These are phyloP conservation scores for Alectoria sarmentosa DNA, from an alignment of 495 filamentous ascomycete genomes.

Conservation along the genomic window DNA sequence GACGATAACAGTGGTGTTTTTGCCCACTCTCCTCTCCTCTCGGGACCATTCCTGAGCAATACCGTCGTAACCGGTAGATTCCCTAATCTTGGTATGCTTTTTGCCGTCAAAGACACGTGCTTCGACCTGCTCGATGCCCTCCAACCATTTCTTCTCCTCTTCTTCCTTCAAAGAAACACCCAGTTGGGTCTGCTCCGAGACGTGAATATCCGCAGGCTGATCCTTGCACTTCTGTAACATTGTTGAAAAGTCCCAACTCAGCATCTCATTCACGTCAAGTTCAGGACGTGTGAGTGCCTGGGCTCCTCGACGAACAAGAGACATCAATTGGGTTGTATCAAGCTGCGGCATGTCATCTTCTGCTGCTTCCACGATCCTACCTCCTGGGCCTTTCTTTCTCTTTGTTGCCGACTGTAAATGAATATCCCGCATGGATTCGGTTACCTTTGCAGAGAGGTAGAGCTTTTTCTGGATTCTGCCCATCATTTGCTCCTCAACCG, in stretches of 20 bases:
- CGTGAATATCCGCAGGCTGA: constrained; percentile 38
- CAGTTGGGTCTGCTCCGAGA: constrained; percentile 29
- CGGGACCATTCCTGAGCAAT: constrained; percentile 40
- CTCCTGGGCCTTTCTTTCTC: constrained; percentile 29
- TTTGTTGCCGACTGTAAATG: constrained; percentile 33
- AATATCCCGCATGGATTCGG: constrained; percentile 50
- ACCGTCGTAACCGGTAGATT: constrained; percentile 30
- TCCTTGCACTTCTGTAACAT: constrained; percentile 52
- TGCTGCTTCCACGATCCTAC: constrained; percentile 12
- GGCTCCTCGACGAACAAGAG: constrained; percentile 49
- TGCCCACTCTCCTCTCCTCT: constrained; percentile 46
- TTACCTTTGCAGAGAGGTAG: constrained; percentile 57
- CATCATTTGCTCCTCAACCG: constrained; percentile 58
- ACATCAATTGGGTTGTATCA: constrained; percentile 47
- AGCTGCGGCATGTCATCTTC: constrained; percentile 47
- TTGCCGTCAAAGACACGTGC: constrained; percentile 55
- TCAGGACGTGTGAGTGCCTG: constrained; percentile 47
- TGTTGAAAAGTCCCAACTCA: constrained; percentile 50
- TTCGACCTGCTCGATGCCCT: constrained; percentile 51
- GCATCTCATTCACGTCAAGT: constrained; percentile 50
- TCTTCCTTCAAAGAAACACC: constrained; percentile 35
- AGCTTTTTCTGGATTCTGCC: constrained; percentile 59
- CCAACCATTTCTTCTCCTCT: constrained; percentile 53
- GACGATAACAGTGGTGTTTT: constrained; percentile 54
- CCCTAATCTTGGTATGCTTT: constrained; percentile 33